Percentiles rank a stretch among this genome's conserved stretches.
Evolutionary conservation across 2,329 filamentous ascomycete species (phyloP).

Genomic region (Paramyrothecium roridum): DNA sequence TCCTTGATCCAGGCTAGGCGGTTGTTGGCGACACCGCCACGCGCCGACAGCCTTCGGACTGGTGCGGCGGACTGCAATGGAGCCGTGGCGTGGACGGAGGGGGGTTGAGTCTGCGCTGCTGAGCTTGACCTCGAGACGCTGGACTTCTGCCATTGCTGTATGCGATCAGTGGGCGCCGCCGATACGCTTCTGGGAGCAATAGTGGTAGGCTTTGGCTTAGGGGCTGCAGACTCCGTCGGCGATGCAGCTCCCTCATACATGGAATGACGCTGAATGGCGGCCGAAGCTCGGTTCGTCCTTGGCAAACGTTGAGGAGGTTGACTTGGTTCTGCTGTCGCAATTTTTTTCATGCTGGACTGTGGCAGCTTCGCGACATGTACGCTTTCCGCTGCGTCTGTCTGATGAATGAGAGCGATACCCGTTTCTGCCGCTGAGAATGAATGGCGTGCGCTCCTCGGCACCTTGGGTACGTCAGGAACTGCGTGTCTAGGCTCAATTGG

Average conservation of each 20-base stretch:
- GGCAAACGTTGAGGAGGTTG: neutral
- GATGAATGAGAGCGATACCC: neutral
- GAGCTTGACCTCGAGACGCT: neutral
- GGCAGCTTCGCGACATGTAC: neutral
- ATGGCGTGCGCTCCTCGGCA: neutral
- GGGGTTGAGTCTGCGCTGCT: neutral
- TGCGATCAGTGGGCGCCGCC: neutral
- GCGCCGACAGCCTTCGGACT: neutral
- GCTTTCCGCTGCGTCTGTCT: neutral
- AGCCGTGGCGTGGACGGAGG: neutral
- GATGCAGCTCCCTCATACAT: neutral
- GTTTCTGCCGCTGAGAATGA: neutral
- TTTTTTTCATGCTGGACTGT: neutral
- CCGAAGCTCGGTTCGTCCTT: neutral
- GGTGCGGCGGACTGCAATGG: neutral
- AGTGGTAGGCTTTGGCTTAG: neutral
- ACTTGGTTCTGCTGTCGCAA: neutral
- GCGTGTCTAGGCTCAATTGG: neutral
- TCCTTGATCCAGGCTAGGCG: constrained; percentile 1
- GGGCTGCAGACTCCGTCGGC: neutral
- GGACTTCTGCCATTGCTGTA: neutral
- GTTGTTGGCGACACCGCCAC: neutral
- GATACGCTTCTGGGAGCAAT: neutral
- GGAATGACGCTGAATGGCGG: neutral
- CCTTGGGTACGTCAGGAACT: neutral